Percentiles rank a stretch among this genome's conserved stretches.
phyloP scores from a whole-genome alignment of 768 basidiomycete species.

The Clavaria fumosa region DNA sequence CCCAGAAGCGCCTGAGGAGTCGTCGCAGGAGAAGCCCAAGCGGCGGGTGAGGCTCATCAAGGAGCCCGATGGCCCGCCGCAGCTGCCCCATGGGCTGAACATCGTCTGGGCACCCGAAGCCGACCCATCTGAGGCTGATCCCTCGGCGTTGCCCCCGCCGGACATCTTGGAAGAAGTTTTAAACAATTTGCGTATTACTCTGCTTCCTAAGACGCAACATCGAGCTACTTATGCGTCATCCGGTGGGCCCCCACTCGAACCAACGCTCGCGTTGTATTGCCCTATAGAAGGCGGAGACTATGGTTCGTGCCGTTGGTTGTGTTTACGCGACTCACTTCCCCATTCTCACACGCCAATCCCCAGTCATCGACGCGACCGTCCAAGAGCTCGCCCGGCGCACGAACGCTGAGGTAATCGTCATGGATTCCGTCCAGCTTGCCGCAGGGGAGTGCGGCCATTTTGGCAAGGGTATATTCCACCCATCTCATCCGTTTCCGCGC shows the following conservation, averaged over 20 bases:
- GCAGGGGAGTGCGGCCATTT: slow-evolving; percentile 81
- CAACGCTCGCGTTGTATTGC: slow-evolving; percentile 74
- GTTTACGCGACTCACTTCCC: too few relatives aligned
- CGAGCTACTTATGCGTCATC: slow-evolving; percentile 44
- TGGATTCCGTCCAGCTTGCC: slow-evolving; percentile 75
- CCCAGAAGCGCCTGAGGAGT: slow-evolving; percentile 19
- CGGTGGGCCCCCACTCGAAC: slow-evolving; percentile 46
- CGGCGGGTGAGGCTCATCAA: slow-evolving; percentile 22
- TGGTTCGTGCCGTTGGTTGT: too few relatives aligned
- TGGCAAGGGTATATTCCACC: slow-evolving; percentile 45
- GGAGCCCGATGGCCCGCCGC: slow-evolving; percentile 26
- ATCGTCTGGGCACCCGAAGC: slow-evolving; percentile 51
- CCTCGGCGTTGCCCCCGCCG: slow-evolving; percentile 42
- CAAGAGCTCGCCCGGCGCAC: slow-evolving; percentile 58
- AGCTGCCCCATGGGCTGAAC: slow-evolving; percentile 39
- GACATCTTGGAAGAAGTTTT: slow-evolving; percentile 65
- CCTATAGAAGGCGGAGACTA: slow-evolving; percentile 36
- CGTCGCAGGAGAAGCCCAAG: slow-evolving; percentile 32
- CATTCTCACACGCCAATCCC: too few relatives aligned
- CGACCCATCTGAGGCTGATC: slow-evolving; percentile 19
- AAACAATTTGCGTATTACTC: slow-evolving; percentile 57
- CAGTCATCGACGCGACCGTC: slow-evolving; percentile 69
- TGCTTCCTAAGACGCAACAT: slow-evolving; percentile 74
- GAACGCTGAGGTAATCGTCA: slow-evolving; percentile 65
- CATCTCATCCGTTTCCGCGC: neutral